These are phyloP conservation scores for Phaeosphaeriaceae sp. DNA, from an alignment of 2,329 filamentous ascomycete species.

Conservation along the genomic window DNA sequence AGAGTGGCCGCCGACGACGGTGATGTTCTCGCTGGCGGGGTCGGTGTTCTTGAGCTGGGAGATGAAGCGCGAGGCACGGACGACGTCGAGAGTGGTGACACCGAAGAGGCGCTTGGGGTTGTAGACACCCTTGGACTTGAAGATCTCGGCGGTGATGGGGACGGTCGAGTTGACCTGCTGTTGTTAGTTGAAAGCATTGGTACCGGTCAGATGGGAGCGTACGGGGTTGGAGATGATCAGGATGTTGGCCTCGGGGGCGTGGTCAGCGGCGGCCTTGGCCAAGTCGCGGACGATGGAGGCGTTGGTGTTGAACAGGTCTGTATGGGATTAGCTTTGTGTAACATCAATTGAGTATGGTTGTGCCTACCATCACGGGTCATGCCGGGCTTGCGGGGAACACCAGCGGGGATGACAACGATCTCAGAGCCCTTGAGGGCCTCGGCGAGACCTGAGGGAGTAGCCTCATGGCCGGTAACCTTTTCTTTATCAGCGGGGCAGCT, in stretches of 20 bases:
- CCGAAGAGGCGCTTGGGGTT: conserved; percentile 99
- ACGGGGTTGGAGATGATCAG: conserved; percentile 98
- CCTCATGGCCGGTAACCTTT: conserved; percentile 85
- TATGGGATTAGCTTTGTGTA: conserved; percentile 15
- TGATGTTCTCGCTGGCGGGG: conserved; percentile 91
- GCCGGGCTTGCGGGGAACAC: conserved; percentile 98
- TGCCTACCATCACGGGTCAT: conserved; percentile 91
- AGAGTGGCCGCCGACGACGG: conserved; percentile 95
- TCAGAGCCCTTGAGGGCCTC: conserved; percentile 85
- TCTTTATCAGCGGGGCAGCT: conserved; percentile 27
- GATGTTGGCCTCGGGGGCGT: conserved; percentile 90
- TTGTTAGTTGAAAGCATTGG: conserved; percentile 14
- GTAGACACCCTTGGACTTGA: conserved; percentile 95
- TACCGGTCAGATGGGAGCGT: conserved; percentile 30
- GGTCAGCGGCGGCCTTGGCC: conserved; percentile 90
- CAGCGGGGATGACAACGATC: conserved; percentile 96
- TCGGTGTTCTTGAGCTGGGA: conserved; percentile 90
- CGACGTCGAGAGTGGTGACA: conserved; percentile 98
- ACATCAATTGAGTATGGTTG: not conserved
- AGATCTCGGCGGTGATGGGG: conserved; percentile 95
- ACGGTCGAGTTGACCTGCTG: conserved; percentile 92
- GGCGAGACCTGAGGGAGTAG: conserved; percentile 77
- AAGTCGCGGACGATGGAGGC: conserved; percentile 98
- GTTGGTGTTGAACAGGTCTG: conserved; percentile 99
- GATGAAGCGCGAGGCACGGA: conserved; percentile 97